These are phyloP conservation scores for Coniosporium apollinis DNA, from an alignment of 495 filamentous ascomycete species.

Conservation along the genomic window DNA sequence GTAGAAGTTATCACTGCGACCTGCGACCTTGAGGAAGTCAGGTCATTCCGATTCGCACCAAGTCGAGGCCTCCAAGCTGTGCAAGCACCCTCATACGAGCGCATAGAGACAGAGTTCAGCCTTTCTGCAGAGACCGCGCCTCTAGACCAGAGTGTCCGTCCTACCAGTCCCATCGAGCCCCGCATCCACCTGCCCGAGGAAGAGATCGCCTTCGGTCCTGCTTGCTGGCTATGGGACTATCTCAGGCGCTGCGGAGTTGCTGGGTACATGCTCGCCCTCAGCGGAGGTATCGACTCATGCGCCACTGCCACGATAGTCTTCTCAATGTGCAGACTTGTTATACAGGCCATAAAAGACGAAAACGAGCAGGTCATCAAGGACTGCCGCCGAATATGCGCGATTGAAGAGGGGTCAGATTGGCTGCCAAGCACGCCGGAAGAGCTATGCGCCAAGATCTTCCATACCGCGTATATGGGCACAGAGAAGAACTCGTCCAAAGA, in stretches of 20 bases:
- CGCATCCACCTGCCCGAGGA: slow-evolving; percentile 51
- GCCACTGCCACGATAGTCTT: slow-evolving; percentile 50
- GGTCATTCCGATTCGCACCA: slow-evolving; percentile 33
- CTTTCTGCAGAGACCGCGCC: slow-evolving; percentile 19
- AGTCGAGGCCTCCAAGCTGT: slow-evolving; percentile 42
- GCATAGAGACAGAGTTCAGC: slow-evolving; percentile 25
- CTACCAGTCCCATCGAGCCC: slow-evolving; percentile 18
- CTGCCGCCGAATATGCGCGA: slow-evolving; percentile 42
- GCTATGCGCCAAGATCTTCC: slow-evolving; percentile 39
- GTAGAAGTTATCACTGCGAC: slow-evolving; percentile 76
- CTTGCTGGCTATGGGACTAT: slow-evolving; percentile 78
- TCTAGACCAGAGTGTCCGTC: slow-evolving; percentile 15
- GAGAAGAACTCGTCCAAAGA: slow-evolving; percentile 48
- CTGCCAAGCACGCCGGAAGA: slow-evolving; percentile 33
- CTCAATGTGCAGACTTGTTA: slow-evolving; percentile 62
- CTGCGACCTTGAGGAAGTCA: slow-evolving; percentile 63
- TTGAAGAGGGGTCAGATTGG: slow-evolving; percentile 31
- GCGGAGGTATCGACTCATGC: slow-evolving; percentile 61
- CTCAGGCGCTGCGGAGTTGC: slow-evolving; percentile 38
- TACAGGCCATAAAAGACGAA: slow-evolving; percentile 43
- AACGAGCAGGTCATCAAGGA: slow-evolving; percentile 58
- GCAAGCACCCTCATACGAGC: slow-evolving; percentile 20
- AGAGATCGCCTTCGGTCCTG: slow-evolving; percentile 55
- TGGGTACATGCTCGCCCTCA: slow-evolving; percentile 30
- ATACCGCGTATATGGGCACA: slow-evolving; percentile 74